phyloP scores from a whole-genome alignment of 371 early-diverging fungal genomes.

The Mucor mucedo region DNA sequence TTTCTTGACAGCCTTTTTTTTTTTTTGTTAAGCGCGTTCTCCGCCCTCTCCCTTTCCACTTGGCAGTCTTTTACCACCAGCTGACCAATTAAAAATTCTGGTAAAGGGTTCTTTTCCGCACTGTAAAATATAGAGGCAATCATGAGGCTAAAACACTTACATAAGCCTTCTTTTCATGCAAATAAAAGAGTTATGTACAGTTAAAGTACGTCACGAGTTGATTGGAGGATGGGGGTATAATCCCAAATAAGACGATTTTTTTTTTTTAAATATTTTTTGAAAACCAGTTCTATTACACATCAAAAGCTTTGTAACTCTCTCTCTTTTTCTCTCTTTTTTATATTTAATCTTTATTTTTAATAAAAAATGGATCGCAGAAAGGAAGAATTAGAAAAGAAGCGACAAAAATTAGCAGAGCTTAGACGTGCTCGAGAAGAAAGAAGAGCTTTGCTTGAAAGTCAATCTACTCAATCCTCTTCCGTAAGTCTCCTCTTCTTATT shows the following conservation, averaged over 20 bases:
- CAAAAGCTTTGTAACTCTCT: not conserved
- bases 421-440: constrained; percentile 86
- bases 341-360: not conserved
- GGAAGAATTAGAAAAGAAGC: constrained; percentile 89
- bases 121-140: no score
- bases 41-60: not conserved
- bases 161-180: no score
- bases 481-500: constrained; percentile 6
- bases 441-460: constrained; percentile 60
- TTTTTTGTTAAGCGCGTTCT: not conserved
- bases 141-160: no score
- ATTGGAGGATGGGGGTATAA: no score
- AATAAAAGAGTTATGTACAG: no score
- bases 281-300: not conserved
- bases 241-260: no score
- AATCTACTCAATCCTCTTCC: constrained; percentile 43
- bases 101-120: no score
- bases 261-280: no score
- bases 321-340: not conserved
- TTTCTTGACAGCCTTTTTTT: not conserved
- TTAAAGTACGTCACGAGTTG: no score
- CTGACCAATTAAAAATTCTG: no score
- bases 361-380: constrained; percentile 72
- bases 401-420: constrained; percentile 89
- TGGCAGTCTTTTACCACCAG: no score